Evolutionary conservation across 1,284 basidiomycete genomes (phyloP).

Genomic region (Xerocomus minutiporus): DNA sequence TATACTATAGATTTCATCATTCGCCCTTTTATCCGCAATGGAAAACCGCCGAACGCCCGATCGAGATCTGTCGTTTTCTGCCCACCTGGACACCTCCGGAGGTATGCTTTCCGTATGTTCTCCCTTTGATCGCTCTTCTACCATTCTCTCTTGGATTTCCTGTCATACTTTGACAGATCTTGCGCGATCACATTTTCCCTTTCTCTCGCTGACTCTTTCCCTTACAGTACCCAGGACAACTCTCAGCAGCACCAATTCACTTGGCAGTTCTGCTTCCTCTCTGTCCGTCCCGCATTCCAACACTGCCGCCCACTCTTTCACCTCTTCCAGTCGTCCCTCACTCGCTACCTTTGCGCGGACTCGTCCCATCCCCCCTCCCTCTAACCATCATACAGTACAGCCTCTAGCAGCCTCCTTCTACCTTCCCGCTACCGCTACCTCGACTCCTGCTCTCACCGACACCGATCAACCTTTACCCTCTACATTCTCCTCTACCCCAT

Average conservation of each 20-base stretch:
- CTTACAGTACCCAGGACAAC: constrained; percentile 9
- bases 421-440: background rate
- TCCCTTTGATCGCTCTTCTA: constrained; percentile 11
- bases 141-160: constrained; percentile 3
- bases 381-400: constrained; percentile 2
- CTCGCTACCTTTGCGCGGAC: background rate
- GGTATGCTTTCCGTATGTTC: constrained; percentile 24
- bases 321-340: constrained; percentile 2
- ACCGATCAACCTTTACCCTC: background rate
- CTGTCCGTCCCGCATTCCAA: background rate
- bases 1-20: background rate
- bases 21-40: constrained; percentile 18
- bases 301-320: background rate
- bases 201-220: constrained; percentile 6
- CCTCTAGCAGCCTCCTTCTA: constrained; percentile 1
- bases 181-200: constrained; percentile 9
- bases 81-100: constrained; percentile 19
- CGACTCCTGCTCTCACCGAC: background rate
- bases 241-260: constrained; percentile 3
- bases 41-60: constrained; percentile 17
- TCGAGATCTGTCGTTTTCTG: constrained; percentile 11
- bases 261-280: background rate
- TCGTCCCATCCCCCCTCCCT: background rate
- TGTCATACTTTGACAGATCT: constrained; percentile 14
- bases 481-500: background rate